Conservation (phyloP, 1,284 basidiomycete genomes). For the Rhodotorula mucilaginosa region DNA sequence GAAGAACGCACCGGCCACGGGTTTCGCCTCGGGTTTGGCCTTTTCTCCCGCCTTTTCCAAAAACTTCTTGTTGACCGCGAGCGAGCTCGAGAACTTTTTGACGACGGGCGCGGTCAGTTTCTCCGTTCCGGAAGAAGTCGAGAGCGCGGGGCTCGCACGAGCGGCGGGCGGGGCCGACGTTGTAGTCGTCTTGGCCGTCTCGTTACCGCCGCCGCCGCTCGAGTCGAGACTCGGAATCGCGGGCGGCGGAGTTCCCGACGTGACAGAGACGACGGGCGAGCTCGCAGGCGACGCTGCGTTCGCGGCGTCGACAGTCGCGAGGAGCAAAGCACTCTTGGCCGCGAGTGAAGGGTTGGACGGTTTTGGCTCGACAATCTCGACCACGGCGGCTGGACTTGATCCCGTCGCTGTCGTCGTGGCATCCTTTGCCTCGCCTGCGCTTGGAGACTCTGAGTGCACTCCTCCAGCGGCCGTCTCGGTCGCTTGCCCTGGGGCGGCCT, state of each 20-base stretch:
- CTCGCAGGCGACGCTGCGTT: not conserved
- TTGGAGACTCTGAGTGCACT: too few species aligned
- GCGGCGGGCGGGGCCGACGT: not conserved
- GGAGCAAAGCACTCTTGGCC: not conserved
- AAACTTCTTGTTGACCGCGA: conserved; percentile 92
- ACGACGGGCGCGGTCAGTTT: conserved; percentile 40
- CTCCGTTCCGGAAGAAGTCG: conserved; percentile 39
- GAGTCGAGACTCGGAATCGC: not conserved
- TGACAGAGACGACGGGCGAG: not conserved
- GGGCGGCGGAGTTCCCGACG: not conserved
- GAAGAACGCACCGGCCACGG: conserved; percentile 11
- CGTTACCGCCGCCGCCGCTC: not conserved
- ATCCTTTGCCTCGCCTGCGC: too few species aligned
- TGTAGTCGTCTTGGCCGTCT: not conserved
- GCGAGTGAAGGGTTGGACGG: conserved; percentile 11
- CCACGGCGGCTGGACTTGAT: too few species aligned
- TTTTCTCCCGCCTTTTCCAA: conserved; percentile 67
- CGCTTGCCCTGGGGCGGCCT: too few species aligned
- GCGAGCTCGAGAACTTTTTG: conserved; percentile 73
- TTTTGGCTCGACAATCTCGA: conserved; percentile 1
- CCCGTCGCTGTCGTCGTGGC: too few species aligned
- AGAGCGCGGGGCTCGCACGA: conserved; percentile 15
- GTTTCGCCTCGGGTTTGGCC: conserved; percentile 31
- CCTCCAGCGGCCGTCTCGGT: too few species aligned
- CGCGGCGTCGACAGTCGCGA: too few species aligned